phyloP scores from a whole-genome alignment of 441 rosid genomes.

The Corymbia calophylla region DNA sequence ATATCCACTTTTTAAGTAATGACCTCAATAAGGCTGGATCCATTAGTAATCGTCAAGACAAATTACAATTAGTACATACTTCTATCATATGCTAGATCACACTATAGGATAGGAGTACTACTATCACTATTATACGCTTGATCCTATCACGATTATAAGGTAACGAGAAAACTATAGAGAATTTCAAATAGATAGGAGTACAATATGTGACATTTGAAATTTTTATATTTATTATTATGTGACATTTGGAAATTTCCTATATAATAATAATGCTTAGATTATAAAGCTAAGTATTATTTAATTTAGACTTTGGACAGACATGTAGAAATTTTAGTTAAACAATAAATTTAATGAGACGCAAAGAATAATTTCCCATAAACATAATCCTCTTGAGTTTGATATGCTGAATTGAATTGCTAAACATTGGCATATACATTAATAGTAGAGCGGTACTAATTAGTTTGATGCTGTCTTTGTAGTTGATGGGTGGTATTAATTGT shows the following conservation, averaged over 20 bases:
- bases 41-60: background rate
- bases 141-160: background rate
- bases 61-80: background rate
- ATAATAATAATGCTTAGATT: background rate
- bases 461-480: background rate
- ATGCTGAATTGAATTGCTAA: background rate
- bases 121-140: background rate
- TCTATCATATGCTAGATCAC: background rate
- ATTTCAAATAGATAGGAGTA: too few relatives aligned
- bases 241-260: background rate
- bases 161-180: background rate
- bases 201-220: background rate
- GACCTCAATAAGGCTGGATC: background rate
- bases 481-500: background rate
- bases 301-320: background rate
- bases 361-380: background rate
- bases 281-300: too few relatives aligned
- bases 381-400: fast-evolving
- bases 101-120: too few relatives aligned
- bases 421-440: too few relatives aligned
- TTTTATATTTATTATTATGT: background rate
- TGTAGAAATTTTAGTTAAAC: too few relatives aligned
- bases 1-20: background rate
- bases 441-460: background rate
- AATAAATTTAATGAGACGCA: background rate